Evolutionary conservation across 768 basidiomycete species (phyloP).

Genomic region (Podaxis sp.): DNA sequence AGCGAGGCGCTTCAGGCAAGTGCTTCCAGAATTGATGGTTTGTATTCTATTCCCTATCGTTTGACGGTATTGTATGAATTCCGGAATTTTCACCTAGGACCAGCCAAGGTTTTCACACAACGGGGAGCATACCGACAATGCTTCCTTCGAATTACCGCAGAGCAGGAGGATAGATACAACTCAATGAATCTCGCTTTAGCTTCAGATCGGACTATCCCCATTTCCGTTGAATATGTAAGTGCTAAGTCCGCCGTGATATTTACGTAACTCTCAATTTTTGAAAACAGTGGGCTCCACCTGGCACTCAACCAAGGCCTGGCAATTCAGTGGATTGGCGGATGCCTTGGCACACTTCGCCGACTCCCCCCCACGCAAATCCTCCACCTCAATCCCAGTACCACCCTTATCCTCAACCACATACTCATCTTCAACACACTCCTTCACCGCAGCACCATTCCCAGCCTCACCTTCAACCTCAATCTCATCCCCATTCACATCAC

Average conservation of each 20-base stretch:
- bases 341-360: constrained; percentile 13
- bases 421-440: constrained; percentile 1
- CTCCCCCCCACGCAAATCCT: neutral
- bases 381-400: constrained; percentile 1
- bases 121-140: constrained; percentile 71
- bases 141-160: constrained; percentile 59
- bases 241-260: constrained; percentile 5
- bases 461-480: neutral
- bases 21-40: constrained; percentile 72
- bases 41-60: constrained; percentile 9
- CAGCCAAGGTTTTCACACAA: constrained; percentile 64
- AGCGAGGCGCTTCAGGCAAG: constrained; percentile 56
- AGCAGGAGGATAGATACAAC: constrained; percentile 49
- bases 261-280: constrained; percentile 2
- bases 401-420: neutral
- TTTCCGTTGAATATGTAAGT: constrained; percentile 62
- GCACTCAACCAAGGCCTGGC: constrained; percentile 16
- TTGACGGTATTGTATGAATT: constrained; percentile 8
- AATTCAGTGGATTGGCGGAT: constrained; percentile 12
- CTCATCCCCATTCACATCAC: constrained; percentile 1
- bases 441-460: neutral
- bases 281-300: constrained; percentile 34
- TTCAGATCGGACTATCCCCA: constrained; percentile 51
- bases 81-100: constrained; percentile 41
- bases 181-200: constrained; percentile 59